Base-by-base conservation (phyloP, 371 early-diverging fungal genomes). In the Lichtheimia corymbifera region DNA sequence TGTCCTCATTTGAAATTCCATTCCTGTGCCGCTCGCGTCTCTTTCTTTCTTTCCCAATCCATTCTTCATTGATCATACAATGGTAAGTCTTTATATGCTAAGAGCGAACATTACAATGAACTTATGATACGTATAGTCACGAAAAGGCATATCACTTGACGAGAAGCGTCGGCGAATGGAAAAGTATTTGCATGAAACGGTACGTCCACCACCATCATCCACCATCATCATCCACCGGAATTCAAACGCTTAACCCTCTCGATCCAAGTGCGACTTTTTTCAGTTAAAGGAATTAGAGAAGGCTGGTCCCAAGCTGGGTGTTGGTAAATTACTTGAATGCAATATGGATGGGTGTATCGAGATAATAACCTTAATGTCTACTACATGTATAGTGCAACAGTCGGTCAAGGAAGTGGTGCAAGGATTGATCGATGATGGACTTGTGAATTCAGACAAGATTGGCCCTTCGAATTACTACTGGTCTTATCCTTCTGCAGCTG, bases 201-300 rank as follows among this genome's bases (percentile, higher is more conserved):
- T 90, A 80, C 52, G 71, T 20, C 6, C 1, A 27, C 25, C 14
- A 30, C 47, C 20, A 27, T 30, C 5, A 30, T 5, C 7, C 30
- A 30, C 7, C 4, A 6, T n/a, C n/a, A n/a, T n/a, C n/a, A n/a
- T n/a, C n/a, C 30, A 30, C 30, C 5, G 5, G 5, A 30, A 7
- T 30, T n/a, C n/a, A n/a, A n/a, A n/a, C 4, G 7, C 30, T 30
- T 30, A 30, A 1, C 30, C 2, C 2, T 35, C 28, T 35, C 12
- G 55, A 5, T 40, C n/a, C 18, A 66, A 86, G 85, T 77, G 79
- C 49, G 84, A 86, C 30, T 88, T 92, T 50, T 93, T 78, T 68
- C 88, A 89, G 54, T 73, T 93, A 4, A 93, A 95, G 74, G 99
- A 99, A 56, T 68, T 99, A 14, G 99, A 99, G 71, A 94, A 92